Evolutionary conservation across 192 early-diverging fungal species (phyloP), one percentile per base, ranked within the genome.

Genomic region (Rhizoclosmatium globosum): DNA sequence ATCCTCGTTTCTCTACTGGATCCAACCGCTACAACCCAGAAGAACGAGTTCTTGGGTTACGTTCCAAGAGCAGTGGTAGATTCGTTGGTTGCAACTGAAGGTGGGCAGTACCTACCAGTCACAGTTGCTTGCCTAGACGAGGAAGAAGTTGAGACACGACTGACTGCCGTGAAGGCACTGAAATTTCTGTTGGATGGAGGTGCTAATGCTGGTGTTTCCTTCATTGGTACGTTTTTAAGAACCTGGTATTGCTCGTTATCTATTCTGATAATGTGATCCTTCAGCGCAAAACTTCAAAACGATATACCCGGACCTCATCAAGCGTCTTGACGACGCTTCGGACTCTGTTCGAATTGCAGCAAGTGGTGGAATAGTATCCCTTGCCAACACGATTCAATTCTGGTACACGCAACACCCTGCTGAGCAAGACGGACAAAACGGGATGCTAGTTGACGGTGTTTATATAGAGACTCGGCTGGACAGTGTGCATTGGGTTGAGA

Each of bases 311-410:
- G 90, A 91, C 64, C 74, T 89, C 11, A 57, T 88, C 38, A 91
- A 91, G 68, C 82, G 90, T 1, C 47, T 91, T 23, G 90, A 91
- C 76, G 90, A 91, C 76, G 85, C 90, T 4, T 71, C 80, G 4
- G 90, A 91, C 68, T 61, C 68, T 2, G 61, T 91, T 3, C 85
- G 90, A 11, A 78, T 90, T 13, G 42, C 57, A 38, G 74, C 82
- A 17, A 77, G 85, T 9, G 6, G 21, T 3, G 68, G 50, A 3
- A 77, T 77, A 50, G 47, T n/a, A 7, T n/a, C 31, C n/a, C 68
- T 90, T 17, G 84, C 85, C 47, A 39, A 23, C 3, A 72, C 77
- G 4, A 42, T 87, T 1, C 38, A 11, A 17, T 13, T 19, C 3
- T 89, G 72, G 76, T 39, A 77, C 45, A 47, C 65, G 3, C 65